These are phyloP conservation scores for Aspergillus olivimuriae DNA, from an alignment of 495 filamentous ascomycete species.

Conservation along the genomic window DNA sequence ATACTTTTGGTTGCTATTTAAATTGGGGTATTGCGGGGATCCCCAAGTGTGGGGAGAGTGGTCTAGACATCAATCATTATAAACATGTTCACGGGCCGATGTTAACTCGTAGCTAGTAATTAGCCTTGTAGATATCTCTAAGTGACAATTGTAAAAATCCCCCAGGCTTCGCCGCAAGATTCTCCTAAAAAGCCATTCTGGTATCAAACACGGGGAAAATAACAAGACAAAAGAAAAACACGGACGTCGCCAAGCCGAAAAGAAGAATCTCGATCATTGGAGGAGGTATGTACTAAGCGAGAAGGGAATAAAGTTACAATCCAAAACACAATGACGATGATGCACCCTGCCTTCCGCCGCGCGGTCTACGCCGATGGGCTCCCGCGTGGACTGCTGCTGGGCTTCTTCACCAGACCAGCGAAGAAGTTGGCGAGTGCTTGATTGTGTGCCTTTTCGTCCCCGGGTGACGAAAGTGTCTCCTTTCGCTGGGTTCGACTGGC, in stretches of 20 bases:
- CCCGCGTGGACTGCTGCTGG: slow-evolving; percentile 35
- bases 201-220: slow-evolving; percentile 8
- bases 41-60: background rate
- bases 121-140: background rate
- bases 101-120: too few species aligned
- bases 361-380: slow-evolving; percentile 33
- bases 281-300: slow-evolving; percentile 8
- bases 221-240: too few species aligned
- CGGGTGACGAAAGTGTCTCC: slow-evolving; percentile 25
- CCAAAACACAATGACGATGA: slow-evolving; percentile 11
- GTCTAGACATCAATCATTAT: background rate
- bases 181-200: slow-evolving; percentile 11
- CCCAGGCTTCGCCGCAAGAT: slow-evolving; percentile 5
- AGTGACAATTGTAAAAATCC: background rate
- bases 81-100: background rate
- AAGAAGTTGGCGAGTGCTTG: slow-evolving; percentile 66
- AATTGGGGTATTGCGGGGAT: too few species aligned
- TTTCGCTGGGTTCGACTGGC: slow-evolving; percentile 46
- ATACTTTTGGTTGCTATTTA: too few species aligned
- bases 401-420: slow-evolving; percentile 56
- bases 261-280: slow-evolving; percentile 2
- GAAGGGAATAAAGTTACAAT: slow-evolving; percentile 27
- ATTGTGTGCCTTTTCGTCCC: slow-evolving; percentile 57
- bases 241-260: slow-evolving; percentile 6
- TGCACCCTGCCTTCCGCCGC: too few species aligned